phyloP scores from a whole-genome alignment of 2,329 filamentous ascomycete species.

The Daldinia sp. region DNA sequence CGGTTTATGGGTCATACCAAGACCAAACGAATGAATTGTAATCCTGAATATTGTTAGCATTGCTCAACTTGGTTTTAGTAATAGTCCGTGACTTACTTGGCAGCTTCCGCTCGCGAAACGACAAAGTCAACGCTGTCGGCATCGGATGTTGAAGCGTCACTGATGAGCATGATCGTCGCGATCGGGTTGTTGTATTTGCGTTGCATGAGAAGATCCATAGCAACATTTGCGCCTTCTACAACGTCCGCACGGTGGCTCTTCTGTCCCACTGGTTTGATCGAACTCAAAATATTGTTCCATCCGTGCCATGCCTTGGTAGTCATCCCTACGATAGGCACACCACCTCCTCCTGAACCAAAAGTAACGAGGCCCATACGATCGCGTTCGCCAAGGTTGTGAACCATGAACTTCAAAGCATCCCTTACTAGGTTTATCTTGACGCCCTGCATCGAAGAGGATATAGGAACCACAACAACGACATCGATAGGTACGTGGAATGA shows the following conservation, averaged over 20 bases:
- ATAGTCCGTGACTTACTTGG: conserved; percentile 75
- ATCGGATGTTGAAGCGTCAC: conserved; percentile 95
- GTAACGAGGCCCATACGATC: conserved; percentile 98
- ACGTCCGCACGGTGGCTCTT: conserved; percentile 97
- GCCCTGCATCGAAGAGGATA: conserved; percentile 99
- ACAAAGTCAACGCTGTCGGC: conserved; percentile 97
- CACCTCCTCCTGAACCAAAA: conserved; percentile 93
- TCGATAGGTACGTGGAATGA: conserved; percentile 91
- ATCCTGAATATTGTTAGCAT: conserved; percentile 68
- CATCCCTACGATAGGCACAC: conserved; percentile 97
- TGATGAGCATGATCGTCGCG: conserved; percentile 95
- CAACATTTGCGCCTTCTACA: conserved; percentile 96
- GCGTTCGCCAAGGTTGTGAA: conserved; percentile 87
- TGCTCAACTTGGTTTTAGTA: conserved; percentile 4
- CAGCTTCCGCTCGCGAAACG: conserved; percentile 93
- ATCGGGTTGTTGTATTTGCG: conserved; percentile 95
- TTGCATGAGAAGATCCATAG: conserved; percentile 99
- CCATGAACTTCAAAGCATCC: conserved; percentile 92
- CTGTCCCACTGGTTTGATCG: conserved; percentile 92
- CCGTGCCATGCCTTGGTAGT: conserved; percentile 94
- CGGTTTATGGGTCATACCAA: conserved; percentile 97
- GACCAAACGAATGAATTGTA: conserved; percentile 93
- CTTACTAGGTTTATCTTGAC: conserved; percentile 95
- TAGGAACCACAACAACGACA: conserved; percentile 94
- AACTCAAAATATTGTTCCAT: conserved; percentile 86